phyloP scores from a whole-genome alignment of 495 filamentous ascomycete genomes.

The Extremus antarcticus region DNA sequence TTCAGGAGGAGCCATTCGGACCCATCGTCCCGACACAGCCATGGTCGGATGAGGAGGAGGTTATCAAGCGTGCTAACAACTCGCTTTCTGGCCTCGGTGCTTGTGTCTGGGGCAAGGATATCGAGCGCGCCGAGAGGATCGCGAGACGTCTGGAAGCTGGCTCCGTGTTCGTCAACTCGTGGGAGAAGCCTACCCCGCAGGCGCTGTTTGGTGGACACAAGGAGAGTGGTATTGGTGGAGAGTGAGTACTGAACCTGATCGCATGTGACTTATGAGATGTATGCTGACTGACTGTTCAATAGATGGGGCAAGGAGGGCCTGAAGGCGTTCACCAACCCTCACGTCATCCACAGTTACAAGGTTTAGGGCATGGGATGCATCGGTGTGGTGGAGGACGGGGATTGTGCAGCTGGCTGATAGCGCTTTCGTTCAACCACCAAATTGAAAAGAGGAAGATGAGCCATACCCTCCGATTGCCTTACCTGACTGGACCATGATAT shows the following conservation, averaged over 20 bases:
- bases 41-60: slow-evolving; percentile 42
- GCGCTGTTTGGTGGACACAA: slow-evolving; percentile 55
- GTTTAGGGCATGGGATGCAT: slow-evolving; percentile 8
- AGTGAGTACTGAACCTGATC: slow-evolving; percentile 37
- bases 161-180: slow-evolving; percentile 35
- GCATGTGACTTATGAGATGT: background rate
- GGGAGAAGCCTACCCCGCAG: slow-evolving; percentile 37
- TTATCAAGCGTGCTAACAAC: slow-evolving; percentile 41
- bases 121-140: slow-evolving; percentile 34
- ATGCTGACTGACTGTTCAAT: background rate
- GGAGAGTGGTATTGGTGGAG: slow-evolving; percentile 54
- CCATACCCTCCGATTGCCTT: too few relatives aligned
- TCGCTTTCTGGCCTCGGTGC: slow-evolving; percentile 39
- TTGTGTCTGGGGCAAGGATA: slow-evolving; percentile 40
- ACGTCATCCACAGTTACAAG: slow-evolving; percentile 36
- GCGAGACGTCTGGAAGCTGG: slow-evolving; percentile 37
- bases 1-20: slow-evolving; percentile 38
- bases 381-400: too few relatives aligned
- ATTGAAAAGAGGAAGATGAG: too few relatives aligned
- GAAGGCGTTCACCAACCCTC: slow-evolving; percentile 48
- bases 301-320: slow-evolving; percentile 39
- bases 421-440: too few relatives aligned
- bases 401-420: too few relatives aligned
- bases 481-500: too few relatives aligned
- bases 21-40: slow-evolving; percentile 40